Percentiles rank a stretch among this genome's conserved stretches.
Conservation (phyloP, 148 eudicot genomes). For the Fallopia convolvulus region DNA sequence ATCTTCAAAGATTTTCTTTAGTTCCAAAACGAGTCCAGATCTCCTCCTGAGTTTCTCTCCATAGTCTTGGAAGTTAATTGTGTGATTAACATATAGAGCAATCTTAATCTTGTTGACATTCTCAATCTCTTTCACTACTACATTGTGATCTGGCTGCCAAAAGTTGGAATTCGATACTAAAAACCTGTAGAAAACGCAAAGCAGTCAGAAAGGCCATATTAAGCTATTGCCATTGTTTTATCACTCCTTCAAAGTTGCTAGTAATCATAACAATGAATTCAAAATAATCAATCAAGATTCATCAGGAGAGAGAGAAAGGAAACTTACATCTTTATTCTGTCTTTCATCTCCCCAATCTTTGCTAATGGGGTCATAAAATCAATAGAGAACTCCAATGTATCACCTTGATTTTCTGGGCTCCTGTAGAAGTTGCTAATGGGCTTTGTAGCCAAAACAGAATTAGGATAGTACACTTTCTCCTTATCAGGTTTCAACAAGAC, state of each 20-base stretch:
- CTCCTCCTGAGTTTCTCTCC: constrained; percentile 40
- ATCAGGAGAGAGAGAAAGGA: background rate
- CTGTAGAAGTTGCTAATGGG: constrained; percentile 62
- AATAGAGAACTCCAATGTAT: constrained; percentile 45
- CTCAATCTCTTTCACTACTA: constrained; percentile 57
- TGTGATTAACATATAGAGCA: constrained; percentile 50
- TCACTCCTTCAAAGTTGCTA: no score
- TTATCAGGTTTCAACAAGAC: constrained; percentile 52
- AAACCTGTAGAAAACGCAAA: constrained; percentile 11
- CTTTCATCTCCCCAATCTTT: constrained; percentile 42
- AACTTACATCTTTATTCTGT: constrained; percentile 50
- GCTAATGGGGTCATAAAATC: constrained; percentile 49
- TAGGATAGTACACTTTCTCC: constrained; percentile 62
- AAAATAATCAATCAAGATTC: background rate
- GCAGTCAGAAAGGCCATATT: background rate
- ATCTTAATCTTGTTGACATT: constrained; percentile 61
- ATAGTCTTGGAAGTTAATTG: constrained; percentile 66
- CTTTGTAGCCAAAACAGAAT: constrained; percentile 48
- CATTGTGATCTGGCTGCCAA: constrained; percentile 57
- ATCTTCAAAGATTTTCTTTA: constrained; percentile 66
- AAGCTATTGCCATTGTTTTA: background rate
- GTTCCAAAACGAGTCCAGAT: constrained; percentile 46
- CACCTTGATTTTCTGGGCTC: constrained; percentile 64
- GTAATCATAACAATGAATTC: background rate
- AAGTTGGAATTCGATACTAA: constrained; percentile 9